A percentile compares a stretch with the other conserved stretches of the same genome.
Conservation (phyloP, 148 eudicot genomes). For the Fallopia convolvulus region DNA sequence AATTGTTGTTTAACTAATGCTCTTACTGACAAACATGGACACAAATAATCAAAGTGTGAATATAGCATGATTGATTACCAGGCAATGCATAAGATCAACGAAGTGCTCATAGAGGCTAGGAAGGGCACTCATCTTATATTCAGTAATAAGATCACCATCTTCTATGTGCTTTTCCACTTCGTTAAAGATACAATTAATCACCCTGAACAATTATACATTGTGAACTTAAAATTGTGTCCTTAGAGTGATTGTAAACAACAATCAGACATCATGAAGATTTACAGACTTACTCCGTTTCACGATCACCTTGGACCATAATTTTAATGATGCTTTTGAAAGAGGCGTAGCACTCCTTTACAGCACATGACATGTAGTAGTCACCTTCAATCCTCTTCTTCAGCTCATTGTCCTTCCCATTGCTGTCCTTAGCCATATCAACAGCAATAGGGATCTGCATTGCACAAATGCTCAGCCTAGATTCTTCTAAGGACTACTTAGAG, state of each 20-base stretch:
- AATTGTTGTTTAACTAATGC: not conserved
- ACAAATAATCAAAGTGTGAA: not conserved
- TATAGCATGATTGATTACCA: slow-evolving; percentile 39
- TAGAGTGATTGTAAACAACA: not conserved
- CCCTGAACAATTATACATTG: slow-evolving; percentile 32
- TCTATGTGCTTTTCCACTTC: slow-evolving; percentile 66
- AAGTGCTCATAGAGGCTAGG: slow-evolving; percentile 77
- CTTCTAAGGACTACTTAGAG: not conserved
- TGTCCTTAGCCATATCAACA: slow-evolving; percentile 93
- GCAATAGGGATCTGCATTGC: slow-evolving; percentile 81
- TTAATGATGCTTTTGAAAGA: slow-evolving; percentile 74
- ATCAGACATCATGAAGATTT: not conserved
- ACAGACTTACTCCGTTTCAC: slow-evolving; percentile 62
- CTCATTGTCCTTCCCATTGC: slow-evolving; percentile 75
- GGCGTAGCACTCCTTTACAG: slow-evolving; percentile 85
- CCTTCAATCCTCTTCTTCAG: slow-evolving; percentile 63
- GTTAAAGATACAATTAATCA: slow-evolving; percentile 56
- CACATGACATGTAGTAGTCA: slow-evolving; percentile 78
- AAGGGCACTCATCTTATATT: slow-evolving; percentile 80
- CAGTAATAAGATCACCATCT: slow-evolving; percentile 37
- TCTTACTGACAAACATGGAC: not conserved
- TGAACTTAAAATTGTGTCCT: not conserved
- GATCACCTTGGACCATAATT: slow-evolving; percentile 56
- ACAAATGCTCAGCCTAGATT: slow-evolving; percentile 7
- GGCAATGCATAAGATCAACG: slow-evolving; percentile 72